Evolutionary conservation across 2,329 filamentous ascomycete genomes (phyloP), one percentile per base, ranked within the genome.

Genomic region (Penicillium sp.): DNA sequence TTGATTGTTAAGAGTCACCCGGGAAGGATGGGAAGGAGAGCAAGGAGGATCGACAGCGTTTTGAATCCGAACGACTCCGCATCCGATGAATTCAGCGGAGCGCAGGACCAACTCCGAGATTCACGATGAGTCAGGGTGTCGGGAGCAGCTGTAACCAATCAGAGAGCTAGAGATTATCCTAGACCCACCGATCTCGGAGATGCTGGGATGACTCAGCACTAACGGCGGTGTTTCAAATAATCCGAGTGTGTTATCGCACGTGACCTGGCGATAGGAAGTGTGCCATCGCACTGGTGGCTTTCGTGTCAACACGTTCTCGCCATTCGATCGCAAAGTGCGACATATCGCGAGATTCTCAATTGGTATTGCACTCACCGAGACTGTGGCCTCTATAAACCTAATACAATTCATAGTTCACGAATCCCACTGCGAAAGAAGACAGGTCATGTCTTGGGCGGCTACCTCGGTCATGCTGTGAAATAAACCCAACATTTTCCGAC

Each of bases 31-130:
- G 30, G 26, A 39, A 29, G 22, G 29, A 30, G 28, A 34, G 29
- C 30, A 31, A 27, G 32, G 30, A 39, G 38, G 35, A 31, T 40
- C 33, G 41, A 46, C 35, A 35, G 29, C 32, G 27, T 48, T 55
- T 56, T 52, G 53, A 50, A 31, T 15, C 37, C 35, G 31, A 33
- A 50, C 52, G 48, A 53, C 48, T 53, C 50, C 39, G 39, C 47
- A 48, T 38, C 30, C 20, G 37, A 37, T 29, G 12, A 30, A 37
- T 42, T 43, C 37, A 40, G 42, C 54, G 55, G 55, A 58, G 47
- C 44, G 33, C 36, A 32, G 44, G 30, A 31, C 49, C 43, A 56
- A 56, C 56, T 61, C 57, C 57, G 54, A 40, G 12, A 9, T 25
- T 45, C 44, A 51, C 16, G 16, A 35, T 43, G 39, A 42, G 11